Percentiles rank a stretch among this genome's conserved stretches.
phyloP scores from a whole-genome alignment of 345 rosid genomes.

The Pistacia atlantica region DNA sequence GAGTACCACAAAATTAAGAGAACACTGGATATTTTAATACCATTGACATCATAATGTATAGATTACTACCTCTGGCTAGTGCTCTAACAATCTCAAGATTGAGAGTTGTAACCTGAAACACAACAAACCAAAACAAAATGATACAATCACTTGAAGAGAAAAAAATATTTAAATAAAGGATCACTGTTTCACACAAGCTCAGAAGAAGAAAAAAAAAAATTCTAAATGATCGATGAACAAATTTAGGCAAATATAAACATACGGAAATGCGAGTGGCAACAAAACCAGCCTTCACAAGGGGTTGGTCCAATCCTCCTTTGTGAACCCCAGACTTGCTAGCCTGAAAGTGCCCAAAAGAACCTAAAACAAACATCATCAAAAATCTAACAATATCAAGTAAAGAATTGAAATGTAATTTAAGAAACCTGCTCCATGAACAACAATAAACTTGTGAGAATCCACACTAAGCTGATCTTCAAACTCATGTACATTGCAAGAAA shows the following conservation, averaged over 20 bases:
- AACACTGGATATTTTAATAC: not conserved
- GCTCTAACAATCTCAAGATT: conserved; percentile 94
- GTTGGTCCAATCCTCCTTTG: conserved; percentile 74
- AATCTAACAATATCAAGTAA: not conserved
- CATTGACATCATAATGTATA: conserved; percentile 4
- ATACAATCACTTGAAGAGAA: not conserved
- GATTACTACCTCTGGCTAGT: conserved; percentile 74
- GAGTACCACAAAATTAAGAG: not conserved
- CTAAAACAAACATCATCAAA: conserved; percentile 37
- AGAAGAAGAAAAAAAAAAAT: not conserved
- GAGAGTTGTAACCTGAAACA: conserved; percentile 72
- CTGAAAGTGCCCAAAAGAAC: conserved; percentile 97
- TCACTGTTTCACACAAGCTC: not conserved
- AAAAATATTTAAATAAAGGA: not conserved
- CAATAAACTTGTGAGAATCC: conserved; percentile 57
- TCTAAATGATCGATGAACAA: not conserved
- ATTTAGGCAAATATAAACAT: conserved; percentile 23
- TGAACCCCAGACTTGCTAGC: conserved; percentile 96
- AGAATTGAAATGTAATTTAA: not conserved
- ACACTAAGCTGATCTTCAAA: conserved; percentile 33
- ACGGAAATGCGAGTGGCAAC: conserved; percentile 94
- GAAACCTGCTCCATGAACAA: conserved; percentile 97
- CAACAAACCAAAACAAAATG: conserved; percentile 6
- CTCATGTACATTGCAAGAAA: conserved; percentile 44
- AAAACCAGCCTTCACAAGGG: conserved; percentile 88